A percentile compares a stretch with the other conserved stretches of the same genome.
Conservation (phyloP, 129 eudicot genomes). For the Daucus carota region DH1_v3.0 NC_030388.2:21205501-21206000, state of each 20-base stretch:
- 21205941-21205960: conserved; percentile 93
- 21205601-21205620: conserved; percentile 87
- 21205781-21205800: neutral
- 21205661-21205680: conserved; percentile 89
- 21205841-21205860: conserved; percentile 33
- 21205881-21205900: conserved; percentile 59
- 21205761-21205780: conserved; percentile 52
- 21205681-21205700: conserved; percentile 45
- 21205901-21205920: conserved; percentile 58
- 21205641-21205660: conserved; percentile 78
- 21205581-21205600: conserved; percentile 88
- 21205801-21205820: neutral
- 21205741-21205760: conserved; percentile 77
- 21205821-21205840: neutral
- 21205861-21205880: conserved; percentile 88
- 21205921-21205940: conserved; percentile 79
- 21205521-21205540: neutral
- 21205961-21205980: conserved; percentile 71
- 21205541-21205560: neutral
- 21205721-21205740: conserved; percentile 92
- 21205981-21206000: conserved; percentile 70
- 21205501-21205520: too few species aligned
- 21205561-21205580: conserved; percentile 88
- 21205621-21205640: conserved; percentile 75
- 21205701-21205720: conserved; percentile 57